Evolutionary conservation across 805 yeast species (phyloP), one percentile per base, ranked within the genome.

Genomic region (Yamadazyma olivae): DNA sequence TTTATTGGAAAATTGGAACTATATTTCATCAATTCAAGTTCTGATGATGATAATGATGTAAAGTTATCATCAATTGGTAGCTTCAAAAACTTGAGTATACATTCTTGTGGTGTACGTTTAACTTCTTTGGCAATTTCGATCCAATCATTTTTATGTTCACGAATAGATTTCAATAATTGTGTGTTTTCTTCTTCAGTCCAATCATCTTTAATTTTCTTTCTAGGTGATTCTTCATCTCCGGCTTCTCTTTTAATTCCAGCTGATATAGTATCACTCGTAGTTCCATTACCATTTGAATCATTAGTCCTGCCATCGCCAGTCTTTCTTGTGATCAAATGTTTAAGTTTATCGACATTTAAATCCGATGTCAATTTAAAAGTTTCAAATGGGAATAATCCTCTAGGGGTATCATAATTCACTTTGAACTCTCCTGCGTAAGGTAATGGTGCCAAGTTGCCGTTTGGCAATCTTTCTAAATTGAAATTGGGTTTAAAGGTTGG

Each of bases 371-470:
- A 75, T 42, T 81, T 83, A 61, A 79, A 85, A 18, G 90, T 79
- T 56, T 88, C 90, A 61, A 88, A 90, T 14, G 97, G 97, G 56
- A 87, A 89, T 49, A 88, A 64, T 0, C 97, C 97, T 45, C 95
- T 71, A 32, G 97, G 97, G 0, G 95, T 85, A 57, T 90, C 97
- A 51, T 78, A 79, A 40, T 77, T 81, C 2, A 86, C 81, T 36
- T 80, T 75, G 63, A 79, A 88, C 46, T 82, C 86, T 7, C 88
- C 89, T 2, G 88, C 78, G 48, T 71, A 78, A 16, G 89, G 90
- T 30, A 87, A 83, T 7, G 70, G 70, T 17, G 63, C 69, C 52
- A 53, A 62, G 17, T 54, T 51, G 1, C 71, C 73, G 43, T 64
- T 64, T 8, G 70, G 66, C 26, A 64, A 44, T 39, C 64, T 66